These are phyloP conservation scores for Rhodamnia argentea DNA, from an alignment of 345 rosid species.

Conservation along the genomic window DNA sequence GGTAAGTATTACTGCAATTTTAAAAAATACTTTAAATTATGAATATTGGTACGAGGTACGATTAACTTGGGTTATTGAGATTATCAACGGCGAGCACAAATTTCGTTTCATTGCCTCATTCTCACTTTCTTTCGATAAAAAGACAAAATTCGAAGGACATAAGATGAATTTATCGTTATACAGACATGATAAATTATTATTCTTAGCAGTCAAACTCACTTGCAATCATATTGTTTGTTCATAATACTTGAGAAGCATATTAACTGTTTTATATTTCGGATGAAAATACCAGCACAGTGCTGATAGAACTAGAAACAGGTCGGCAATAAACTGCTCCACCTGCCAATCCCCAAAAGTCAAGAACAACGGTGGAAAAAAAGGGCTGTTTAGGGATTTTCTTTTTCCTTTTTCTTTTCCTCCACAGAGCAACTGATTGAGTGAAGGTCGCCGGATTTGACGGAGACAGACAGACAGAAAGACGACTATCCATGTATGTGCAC, in stretches of 20 bases:
- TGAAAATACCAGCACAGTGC: neutral
- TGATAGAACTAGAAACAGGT: neutral
- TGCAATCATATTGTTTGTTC: neutral
- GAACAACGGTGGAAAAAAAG: neutral
- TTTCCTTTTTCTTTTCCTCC: neutral
- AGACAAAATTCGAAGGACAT: neutral
- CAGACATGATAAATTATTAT: neutral
- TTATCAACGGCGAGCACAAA: neutral
- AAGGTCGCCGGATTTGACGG: conserved; percentile 35
- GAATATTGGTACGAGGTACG: neutral
- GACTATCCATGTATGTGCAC: neutral
- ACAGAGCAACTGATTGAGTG: neutral
- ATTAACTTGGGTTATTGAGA: neutral
- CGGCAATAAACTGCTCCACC: neutral
- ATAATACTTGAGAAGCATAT: neutral
- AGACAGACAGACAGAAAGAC: conserved; percentile 9
- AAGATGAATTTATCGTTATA: neutral
- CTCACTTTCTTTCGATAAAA: neutral
- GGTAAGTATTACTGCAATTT: neutral
- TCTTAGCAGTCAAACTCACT: neutral
- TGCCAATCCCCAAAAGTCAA: neutral
- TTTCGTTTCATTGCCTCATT: neutral
- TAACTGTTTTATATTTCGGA: neutral
- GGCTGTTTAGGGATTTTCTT: no score
- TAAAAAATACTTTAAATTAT: neutral